Base-by-base conservation (phyloP, 1,139 yeast species). In the Kurtzmaniella quercitrusa region DNA sequence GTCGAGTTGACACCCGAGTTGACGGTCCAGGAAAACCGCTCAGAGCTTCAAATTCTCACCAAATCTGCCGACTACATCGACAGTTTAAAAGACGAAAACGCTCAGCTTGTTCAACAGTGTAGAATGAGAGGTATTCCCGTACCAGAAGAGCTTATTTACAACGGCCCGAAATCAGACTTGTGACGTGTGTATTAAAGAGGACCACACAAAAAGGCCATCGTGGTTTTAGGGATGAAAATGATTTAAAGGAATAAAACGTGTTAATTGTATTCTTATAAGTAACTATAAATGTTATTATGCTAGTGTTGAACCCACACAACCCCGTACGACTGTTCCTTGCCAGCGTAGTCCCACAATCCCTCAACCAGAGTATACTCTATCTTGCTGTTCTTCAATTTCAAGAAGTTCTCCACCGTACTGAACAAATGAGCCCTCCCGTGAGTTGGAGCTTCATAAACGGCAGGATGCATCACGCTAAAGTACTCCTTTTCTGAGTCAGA, bases 11-110 rank as follows among this genome's bases (percentile, higher is more conserved):
- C 77, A 2, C 78, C 78, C 1, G 61, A 70, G 1, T 60, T 73
- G 39, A 61, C 62, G 1, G 70, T 68, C 21, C 67, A 64, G 55
- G 78, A 73, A 48, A 73, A 71, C 50, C 57, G 78, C 34, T 69
- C 75, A 1, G 78, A 73, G 46, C 57, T 73, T 43, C 71, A 66
- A 46, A 73, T 73, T 34, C 63, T 73, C 48, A 68, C 75, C 25
- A 73, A 73, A 44, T 66, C 73, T 40, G 78, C 78, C 9, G 76
- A 72, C 47, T 72, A 66, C 48, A 73, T 73, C 31, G 77, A 73
- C 48, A 51, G 60, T 23, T 60, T 73, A 49, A 66, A 65, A 52
- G 65, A 58, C 1, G 78, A 73, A 49, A 73, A 73, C 53, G 52
- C 53, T 10, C 59, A 58, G 45, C 60, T 73, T 48, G 55, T 72